phyloP scores from a whole-genome alignment of 2,329 filamentous ascomycete species.

The Venturia nashicola region DNA sequence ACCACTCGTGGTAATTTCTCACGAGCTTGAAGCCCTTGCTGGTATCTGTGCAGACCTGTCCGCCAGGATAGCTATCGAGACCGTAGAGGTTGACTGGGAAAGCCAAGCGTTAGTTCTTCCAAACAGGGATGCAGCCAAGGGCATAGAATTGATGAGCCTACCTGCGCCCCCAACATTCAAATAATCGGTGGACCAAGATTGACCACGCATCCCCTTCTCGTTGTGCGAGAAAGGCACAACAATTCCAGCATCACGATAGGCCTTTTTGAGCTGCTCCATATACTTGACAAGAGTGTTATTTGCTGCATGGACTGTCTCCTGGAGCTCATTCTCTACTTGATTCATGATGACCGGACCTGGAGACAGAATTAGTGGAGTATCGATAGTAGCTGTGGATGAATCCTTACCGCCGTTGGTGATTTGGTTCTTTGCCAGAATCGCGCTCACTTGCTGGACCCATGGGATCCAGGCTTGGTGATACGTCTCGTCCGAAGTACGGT shows the following conservation, averaged over 20 bases:
- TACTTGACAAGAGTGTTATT: conserved; percentile 40
- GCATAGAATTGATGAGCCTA: conserved; percentile 23
- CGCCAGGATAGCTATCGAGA: conserved; percentile 39
- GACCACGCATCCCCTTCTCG: conserved; percentile 45
- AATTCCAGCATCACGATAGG: conserved; percentile 42
- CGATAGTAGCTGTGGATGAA: too few species aligned
- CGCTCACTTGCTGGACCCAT: conserved; percentile 39
- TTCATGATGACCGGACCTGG: conserved; percentile 40
- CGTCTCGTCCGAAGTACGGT: conserved; percentile 40
- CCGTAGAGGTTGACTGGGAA: conserved; percentile 40
- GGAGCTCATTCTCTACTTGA: conserved; percentile 53
- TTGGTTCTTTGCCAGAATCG: conserved; percentile 39
- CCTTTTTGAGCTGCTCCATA: conserved; percentile 44
- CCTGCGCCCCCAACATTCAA: conserved; percentile 31
- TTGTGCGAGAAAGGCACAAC: conserved; percentile 47
- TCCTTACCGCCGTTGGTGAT: conserved; percentile 36
- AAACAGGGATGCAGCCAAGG: neutral
- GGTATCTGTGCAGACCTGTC: conserved; percentile 26
- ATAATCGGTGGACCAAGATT: conserved; percentile 50
- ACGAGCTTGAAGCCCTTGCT: conserved; percentile 7
- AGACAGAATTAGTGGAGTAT: too few species aligned
- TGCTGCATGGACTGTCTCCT: conserved; percentile 28
- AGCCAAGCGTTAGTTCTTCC: neutral
- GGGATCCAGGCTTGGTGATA: conserved; percentile 43
- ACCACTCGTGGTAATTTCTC: conserved; percentile 5